Evolutionary conservation across 257 asterid genomes (phyloP).

Genomic region (Nyctanthes arbortristis): DNA sequence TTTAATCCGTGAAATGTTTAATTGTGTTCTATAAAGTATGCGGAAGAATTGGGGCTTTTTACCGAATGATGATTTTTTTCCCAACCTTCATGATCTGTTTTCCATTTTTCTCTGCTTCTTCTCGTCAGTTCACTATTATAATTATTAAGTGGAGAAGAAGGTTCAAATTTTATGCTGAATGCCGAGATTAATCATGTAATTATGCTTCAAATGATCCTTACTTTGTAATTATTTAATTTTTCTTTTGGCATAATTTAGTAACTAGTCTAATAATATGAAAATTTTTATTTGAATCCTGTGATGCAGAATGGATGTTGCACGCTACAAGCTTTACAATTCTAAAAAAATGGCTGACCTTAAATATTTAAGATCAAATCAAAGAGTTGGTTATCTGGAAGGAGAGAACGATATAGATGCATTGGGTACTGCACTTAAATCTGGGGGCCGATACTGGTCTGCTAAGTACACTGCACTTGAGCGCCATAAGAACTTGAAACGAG

Average conservation of each 20-base stretch:
- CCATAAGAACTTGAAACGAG: conserved; percentile 81
- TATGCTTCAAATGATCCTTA: neutral
- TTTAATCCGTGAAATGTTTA: neutral
- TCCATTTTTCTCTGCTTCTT: neutral
- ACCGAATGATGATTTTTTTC: neutral
- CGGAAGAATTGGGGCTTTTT: no score
- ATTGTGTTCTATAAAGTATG: no score
- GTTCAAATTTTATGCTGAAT: neutral
- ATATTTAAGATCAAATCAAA: conserved; percentile 32
- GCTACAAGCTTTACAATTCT: conserved; percentile 69
- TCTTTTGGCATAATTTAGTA: neutral
- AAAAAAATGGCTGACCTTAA: conserved; percentile 42
- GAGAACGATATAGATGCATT: conserved; percentile 74
- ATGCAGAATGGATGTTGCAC: conserved; percentile 97
- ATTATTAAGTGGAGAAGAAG: neutral
- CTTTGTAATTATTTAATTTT: no score
- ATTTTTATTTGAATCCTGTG: conserved; percentile 18
- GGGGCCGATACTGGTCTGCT: conserved; percentile 95
- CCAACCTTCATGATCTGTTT: neutral
- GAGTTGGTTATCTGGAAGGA: conserved; percentile 42
- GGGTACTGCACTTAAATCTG: conserved; percentile 68
- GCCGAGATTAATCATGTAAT: neutral
- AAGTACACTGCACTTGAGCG: conserved; percentile 80
- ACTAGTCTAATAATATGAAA: conserved; percentile 23
- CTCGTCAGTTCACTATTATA: neutral